Base-by-base conservation (phyloP, 108 stramenopile genomes). In the Pseudonitzschia pungens region DNA sequence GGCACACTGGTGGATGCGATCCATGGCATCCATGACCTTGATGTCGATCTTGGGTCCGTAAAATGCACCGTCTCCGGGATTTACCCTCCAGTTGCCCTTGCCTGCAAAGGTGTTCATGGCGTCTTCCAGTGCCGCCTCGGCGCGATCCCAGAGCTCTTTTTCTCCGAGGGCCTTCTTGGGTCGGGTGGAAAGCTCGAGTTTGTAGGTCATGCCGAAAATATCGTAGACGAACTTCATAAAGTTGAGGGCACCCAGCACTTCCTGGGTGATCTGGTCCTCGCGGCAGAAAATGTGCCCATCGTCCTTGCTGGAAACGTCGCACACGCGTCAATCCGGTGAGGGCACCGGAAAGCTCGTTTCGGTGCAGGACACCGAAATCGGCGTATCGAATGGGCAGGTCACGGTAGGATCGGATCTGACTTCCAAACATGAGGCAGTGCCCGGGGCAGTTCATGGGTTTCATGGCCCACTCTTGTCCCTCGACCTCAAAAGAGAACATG, bases 1-100 rank as follows among this genome's bases (percentile, higher is more conserved):
- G 56, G 99, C 99, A 84, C 99, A 99, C 79, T 99, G 99, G 75
- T 99, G 99, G 20, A 98, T 88, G 58, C 99, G 92, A 31, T 99
- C 98, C 96, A 99, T 93, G 59, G 98, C 97, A 87, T 99, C 99
- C 86, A 96, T 97, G 10, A 99, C 98, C 91, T 99, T 99, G 84
- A 99, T 99, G 83, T 99, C 99, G 80, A 99, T 98, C 86, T 99
- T 99, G 68, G 99, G 99, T 16, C 99, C 99, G 77, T 99, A 99
- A 79, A 99, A 99, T 18, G 99, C 99, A 58, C 99, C 99, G 71
- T 99, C 99, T 26, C 97, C 99, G 32, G 98, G 95, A 75, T 99
- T 99, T 31, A 93, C 90, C 62, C 87, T 81, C 98, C 99, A 99
- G 22, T 89, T 87, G 16, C 98, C 99, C 50, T 93, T 83, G 9